Conservation (phyloP, 176 grass and related monocot genomes). For the Triticum monococcum region DNA sequence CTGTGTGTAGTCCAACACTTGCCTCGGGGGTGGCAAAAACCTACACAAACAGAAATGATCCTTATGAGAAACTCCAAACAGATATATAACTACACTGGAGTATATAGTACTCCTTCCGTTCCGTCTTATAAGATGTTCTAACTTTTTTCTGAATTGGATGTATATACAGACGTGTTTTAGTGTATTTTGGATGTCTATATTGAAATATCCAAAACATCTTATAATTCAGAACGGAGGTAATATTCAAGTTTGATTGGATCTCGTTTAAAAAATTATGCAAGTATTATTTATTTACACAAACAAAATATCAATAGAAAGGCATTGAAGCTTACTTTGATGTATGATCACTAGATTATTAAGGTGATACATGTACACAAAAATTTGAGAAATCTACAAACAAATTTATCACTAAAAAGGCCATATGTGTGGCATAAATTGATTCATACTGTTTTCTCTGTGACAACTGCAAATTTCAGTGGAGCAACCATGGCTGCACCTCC, state of each 20-base stretch:
- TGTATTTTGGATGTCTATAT: too few relatives aligned
- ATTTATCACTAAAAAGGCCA: neutral
- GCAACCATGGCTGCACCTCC: conserved; percentile 79
- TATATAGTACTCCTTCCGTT: neutral
- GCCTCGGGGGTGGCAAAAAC: conserved; percentile 85
- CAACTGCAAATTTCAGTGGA: conserved; percentile 72
- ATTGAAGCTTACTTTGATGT: neutral
- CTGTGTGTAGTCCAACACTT: conserved; percentile 86
- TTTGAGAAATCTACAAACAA: neutral
- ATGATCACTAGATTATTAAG: conserved; percentile 12
- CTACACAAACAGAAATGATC: conserved; percentile 30
- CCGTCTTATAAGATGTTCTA: too few relatives aligned
- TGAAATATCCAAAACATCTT: too few relatives aligned
- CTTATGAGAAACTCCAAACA: neutral
- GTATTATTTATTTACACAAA: neutral
- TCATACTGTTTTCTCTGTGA: conserved; percentile 81
- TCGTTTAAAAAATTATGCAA: neutral
- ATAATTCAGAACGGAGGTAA: too few relatives aligned
- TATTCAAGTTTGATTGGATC: neutral
- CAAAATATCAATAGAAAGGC: neutral
- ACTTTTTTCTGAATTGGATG: too few relatives aligned
- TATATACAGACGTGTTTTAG: too few relatives aligned
- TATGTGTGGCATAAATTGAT: neutral
- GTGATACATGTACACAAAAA: neutral
- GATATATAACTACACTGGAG: neutral